These are phyloP conservation scores for Prototheca wickerhamii DNA, from an alignment of 163 green algal species.

Conservation along the genomic window DNA sequence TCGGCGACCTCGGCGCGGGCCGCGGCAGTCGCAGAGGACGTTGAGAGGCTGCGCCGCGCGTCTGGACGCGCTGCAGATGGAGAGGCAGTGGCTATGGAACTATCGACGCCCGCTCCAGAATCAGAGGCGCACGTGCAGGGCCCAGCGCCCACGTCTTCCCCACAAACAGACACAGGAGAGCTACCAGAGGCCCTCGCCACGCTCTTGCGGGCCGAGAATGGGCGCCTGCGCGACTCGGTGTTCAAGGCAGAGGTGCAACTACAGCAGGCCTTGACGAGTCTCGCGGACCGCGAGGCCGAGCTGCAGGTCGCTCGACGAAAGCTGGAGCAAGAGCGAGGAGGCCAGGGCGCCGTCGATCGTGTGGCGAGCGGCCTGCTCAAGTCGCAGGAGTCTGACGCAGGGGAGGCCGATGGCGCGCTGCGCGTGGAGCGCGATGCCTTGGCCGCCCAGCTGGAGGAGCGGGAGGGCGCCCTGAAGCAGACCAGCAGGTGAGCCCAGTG, in stretches of 20 bases:
- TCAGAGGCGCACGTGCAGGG: no score
- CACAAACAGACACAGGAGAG: neutral
- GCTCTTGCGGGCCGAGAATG: slow-evolving; percentile 31
- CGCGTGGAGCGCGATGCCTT: neutral
- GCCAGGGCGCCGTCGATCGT: neutral
- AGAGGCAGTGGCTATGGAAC: no score
- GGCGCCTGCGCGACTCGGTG: slow-evolving; percentile 18
- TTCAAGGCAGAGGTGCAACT: slow-evolving; percentile 7
- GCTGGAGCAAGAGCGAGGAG: slow-evolving; percentile 14
- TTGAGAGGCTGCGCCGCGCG: no score
- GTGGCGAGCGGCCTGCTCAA: neutral
- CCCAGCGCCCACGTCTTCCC: no score
- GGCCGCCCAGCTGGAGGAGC: slow-evolving; percentile 20
- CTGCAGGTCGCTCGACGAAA: slow-evolving; percentile 26
- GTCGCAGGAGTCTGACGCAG: neutral
- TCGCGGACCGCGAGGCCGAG: slow-evolving; percentile 22
- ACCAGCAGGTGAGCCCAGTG: slow-evolving; percentile 9
- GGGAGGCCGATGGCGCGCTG: neutral
- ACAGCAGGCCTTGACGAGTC: neutral
- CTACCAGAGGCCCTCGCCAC: slow-evolving; percentile 21
- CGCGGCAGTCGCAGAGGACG: no score
- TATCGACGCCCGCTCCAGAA: no score
- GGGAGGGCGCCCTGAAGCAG: slow-evolving; percentile 13
- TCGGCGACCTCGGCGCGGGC: no score
- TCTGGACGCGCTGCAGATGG: no score